Conservation (phyloP, 768 basidiomycete genomes). For the Tricholoma matsutake region DNA sequence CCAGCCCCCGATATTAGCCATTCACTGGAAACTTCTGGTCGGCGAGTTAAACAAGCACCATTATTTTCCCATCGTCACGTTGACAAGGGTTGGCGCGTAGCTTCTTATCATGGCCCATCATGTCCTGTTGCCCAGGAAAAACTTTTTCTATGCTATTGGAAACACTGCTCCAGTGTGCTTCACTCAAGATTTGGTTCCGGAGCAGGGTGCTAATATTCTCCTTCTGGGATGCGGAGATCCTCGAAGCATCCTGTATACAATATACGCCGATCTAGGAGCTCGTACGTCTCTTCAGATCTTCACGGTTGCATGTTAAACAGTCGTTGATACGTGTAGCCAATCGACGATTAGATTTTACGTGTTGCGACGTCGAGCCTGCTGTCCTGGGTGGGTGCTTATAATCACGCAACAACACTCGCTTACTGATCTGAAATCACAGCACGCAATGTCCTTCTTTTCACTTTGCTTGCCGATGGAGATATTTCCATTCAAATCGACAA, state of each 20-base stretch:
- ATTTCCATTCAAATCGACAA: slow-evolving; percentile 1
- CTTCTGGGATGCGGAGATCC: slow-evolving; percentile 49
- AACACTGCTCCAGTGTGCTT: slow-evolving; percentile 46
- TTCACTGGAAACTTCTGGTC: too few species aligned
- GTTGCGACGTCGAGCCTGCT: slow-evolving; percentile 37
- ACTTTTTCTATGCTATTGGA: slow-evolving; percentile 48
- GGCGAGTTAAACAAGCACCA: background rate
- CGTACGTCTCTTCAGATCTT: slow-evolving; percentile 10
- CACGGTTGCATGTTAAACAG: background rate
- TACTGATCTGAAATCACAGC: slow-evolving; percentile 18
- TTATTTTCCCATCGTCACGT: background rate
- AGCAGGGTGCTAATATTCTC: slow-evolving; percentile 37
- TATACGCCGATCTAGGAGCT: slow-evolving; percentile 22
- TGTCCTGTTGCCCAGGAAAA: slow-evolving; percentile 32
- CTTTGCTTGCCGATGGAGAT: slow-evolving; percentile 26
- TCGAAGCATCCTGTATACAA: slow-evolving; percentile 43
- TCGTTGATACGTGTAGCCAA: slow-evolving; percentile 1
- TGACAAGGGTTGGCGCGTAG: background rate
- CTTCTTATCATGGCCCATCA: slow-evolving; percentile 32
- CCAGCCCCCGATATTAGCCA: background rate
- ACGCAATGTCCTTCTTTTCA: slow-evolving; percentile 35
- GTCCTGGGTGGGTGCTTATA: slow-evolving; percentile 26
- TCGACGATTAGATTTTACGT: slow-evolving; percentile 33
- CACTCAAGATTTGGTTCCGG: slow-evolving; percentile 38
- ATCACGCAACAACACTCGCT: background rate